Percentiles rank a stretch among this genome's conserved stretches.
Conservation (phyloP, 495 filamentous ascomycete genomes). For the Aspergillus saccharolyticus region DNA sequence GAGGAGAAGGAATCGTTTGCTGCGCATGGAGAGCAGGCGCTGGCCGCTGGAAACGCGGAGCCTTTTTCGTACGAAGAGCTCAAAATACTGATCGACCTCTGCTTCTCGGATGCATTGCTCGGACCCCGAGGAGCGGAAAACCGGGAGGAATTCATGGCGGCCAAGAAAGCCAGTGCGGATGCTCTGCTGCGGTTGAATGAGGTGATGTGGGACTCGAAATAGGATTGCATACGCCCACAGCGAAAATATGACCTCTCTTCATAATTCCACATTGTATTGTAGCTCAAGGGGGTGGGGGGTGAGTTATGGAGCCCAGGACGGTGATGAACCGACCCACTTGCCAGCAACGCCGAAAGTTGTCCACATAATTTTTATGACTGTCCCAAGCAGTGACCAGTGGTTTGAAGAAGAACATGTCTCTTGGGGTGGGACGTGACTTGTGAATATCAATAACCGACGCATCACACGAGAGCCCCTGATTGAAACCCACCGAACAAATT, state of each 20-base stretch:
- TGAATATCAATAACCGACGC: neutral
- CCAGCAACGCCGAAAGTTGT: neutral
- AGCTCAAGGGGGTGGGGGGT: neutral
- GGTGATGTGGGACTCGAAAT: conserved; percentile 63
- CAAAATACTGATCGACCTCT: conserved; percentile 77
- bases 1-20: conserved; percentile 45
- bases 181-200: conserved; percentile 71
- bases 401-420: neutral
- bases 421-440: neutral
- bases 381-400: neutral
- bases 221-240: neutral
- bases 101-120: conserved; percentile 70
- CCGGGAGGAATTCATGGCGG: conserved; percentile 66
- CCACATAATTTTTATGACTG: neutral
- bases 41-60: conserved; percentile 38
- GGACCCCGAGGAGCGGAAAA: conserved; percentile 54
- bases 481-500: neutral
- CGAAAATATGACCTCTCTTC: neutral
- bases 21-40: conserved; percentile 28
- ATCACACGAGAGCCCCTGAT: neutral
- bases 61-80: conserved; percentile 78
- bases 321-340: neutral
- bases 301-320: neutral
- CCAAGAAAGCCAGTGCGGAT: conserved; percentile 71
- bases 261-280: neutral